Percentiles rank a stretch among this genome's conserved stretches.
Conservation (phyloP, 352 stramenopile genomes). For the Phytophthora multivora region DNA sequence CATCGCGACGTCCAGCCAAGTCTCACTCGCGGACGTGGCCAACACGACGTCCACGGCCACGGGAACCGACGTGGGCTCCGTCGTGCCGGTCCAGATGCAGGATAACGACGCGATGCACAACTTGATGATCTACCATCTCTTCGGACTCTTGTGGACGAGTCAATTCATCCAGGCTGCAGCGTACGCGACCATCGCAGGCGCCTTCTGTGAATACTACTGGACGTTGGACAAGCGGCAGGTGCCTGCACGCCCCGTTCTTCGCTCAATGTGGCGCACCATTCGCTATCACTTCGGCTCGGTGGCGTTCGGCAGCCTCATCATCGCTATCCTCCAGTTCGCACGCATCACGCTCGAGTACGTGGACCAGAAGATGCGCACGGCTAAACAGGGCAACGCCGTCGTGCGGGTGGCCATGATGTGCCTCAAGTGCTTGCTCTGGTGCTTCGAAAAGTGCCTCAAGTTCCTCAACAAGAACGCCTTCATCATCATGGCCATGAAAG, state of each 20-base stretch:
- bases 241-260: slow-evolving; percentile 48
- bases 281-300: slow-evolving; percentile 85
- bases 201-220: slow-evolving; percentile 90
- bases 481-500: slow-evolving; percentile 91
- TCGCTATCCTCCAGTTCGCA: slow-evolving; percentile 85
- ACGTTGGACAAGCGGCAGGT: slow-evolving; percentile 78
- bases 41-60: slow-evolving; percentile 29
- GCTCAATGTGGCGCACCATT: slow-evolving; percentile 68
- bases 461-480: slow-evolving; percentile 92
- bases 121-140: slow-evolving; percentile 86
- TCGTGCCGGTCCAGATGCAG: slow-evolving; percentile 39
- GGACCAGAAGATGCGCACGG: slow-evolving; percentile 71
- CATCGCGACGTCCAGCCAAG: slow-evolving; percentile 68
- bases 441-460: slow-evolving; percentile 91
- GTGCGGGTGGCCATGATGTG: slow-evolving; percentile 86
- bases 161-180: slow-evolving; percentile 85
- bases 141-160: slow-evolving; percentile 83
- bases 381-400: slow-evolving; percentile 67
- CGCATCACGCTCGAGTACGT: slow-evolving; percentile 80
- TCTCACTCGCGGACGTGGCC: slow-evolving; percentile 57
- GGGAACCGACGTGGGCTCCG: slow-evolving; percentile 24
- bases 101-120: slow-evolving; percentile 79
- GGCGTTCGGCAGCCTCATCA: slow-evolving; percentile 88
- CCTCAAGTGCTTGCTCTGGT: slow-evolving; percentile 88
- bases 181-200: slow-evolving; percentile 77